Percentiles rank a stretch among this genome's conserved stretches.
phyloP scores from a whole-genome alignment of 768 basidiomycete genomes.

The Solioccasus polychromus region DNA sequence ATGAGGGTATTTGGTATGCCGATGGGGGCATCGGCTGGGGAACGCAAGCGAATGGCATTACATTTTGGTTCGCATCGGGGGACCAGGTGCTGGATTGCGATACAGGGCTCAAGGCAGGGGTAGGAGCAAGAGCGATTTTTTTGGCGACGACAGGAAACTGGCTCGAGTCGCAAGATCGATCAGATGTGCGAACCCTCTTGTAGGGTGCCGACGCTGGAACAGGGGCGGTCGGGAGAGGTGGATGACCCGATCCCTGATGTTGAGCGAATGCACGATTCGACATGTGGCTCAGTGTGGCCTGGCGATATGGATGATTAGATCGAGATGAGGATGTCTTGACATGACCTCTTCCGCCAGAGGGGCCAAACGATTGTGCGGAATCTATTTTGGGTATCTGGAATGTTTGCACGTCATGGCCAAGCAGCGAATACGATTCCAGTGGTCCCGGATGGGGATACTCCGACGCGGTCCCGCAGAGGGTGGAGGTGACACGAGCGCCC shows the following conservation, averaged over 20 bases:
- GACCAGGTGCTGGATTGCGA: constrained; percentile 1
- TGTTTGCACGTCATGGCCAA: background rate
- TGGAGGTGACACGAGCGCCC: background rate
- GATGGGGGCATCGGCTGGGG: background rate
- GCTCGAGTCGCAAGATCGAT: background rate
- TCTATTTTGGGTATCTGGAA: constrained; percentile 3
- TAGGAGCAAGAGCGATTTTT: background rate
- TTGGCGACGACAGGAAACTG: constrained; percentile 1
- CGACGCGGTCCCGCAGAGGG: background rate
- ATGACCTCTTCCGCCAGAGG: constrained; percentile 5
- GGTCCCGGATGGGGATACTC: background rate
- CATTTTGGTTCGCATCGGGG: background rate
- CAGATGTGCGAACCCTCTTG: background rate
- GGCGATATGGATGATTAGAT: constrained; percentile 15
- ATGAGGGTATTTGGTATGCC: background rate
- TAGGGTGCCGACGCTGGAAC: background rate
- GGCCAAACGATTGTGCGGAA: constrained; percentile 4
- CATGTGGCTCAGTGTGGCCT: constrained; percentile 10
- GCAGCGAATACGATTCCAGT: constrained; percentile 6
- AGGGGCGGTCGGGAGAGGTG: background rate
- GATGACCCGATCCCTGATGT: constrained; percentile 4
- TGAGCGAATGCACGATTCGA: constrained; percentile 12
- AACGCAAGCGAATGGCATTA: background rate
- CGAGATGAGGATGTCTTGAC: background rate
- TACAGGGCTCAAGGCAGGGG: background rate